Conservation (phyloP, 495 filamentous ascomycete species). For the Aspergillus nanangensis region DNA sequence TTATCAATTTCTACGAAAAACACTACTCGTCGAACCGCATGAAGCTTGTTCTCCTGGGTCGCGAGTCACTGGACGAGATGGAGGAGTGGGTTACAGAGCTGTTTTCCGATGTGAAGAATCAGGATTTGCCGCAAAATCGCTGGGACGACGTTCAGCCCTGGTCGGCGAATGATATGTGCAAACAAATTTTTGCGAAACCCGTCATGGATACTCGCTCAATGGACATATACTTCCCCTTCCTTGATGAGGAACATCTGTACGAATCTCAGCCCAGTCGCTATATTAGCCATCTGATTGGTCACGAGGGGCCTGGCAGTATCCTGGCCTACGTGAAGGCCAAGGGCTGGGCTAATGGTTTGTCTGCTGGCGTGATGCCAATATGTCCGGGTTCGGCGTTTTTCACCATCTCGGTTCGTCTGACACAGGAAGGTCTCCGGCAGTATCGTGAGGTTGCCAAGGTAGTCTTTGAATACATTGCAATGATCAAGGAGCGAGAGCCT, state of each 20-base stretch:
- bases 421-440: constrained; percentile 78
- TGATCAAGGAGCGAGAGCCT: constrained; percentile 75
- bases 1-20: constrained; percentile 86
- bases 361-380: constrained; percentile 69
- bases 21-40: constrained; percentile 95
- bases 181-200: constrained; percentile 88
- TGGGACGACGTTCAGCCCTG: constrained; percentile 76
- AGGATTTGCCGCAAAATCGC: constrained; percentile 72
- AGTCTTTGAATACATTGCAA: constrained; percentile 89
- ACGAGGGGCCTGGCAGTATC: constrained; percentile 95
- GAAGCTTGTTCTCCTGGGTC: constrained; percentile 89
- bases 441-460: constrained; percentile 85
- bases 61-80: constrained; percentile 82
- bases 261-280: constrained; percentile 85
- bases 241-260: constrained; percentile 81
- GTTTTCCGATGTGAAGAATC: constrained; percentile 80
- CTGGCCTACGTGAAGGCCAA: constrained; percentile 92
- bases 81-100: constrained; percentile 85
- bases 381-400: constrained; percentile 86
- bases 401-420: constrained; percentile 72
- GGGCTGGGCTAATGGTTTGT: constrained; percentile 88
- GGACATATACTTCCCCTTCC: constrained; percentile 82
- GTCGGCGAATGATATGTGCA: constrained; percentile 62
- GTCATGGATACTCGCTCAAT: constrained; percentile 89
- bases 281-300: constrained; percentile 88